Evolutionary conservation across 2,329 filamentous ascomycete species (phyloP).

Genomic region (Chaetomium globosum): DNA sequence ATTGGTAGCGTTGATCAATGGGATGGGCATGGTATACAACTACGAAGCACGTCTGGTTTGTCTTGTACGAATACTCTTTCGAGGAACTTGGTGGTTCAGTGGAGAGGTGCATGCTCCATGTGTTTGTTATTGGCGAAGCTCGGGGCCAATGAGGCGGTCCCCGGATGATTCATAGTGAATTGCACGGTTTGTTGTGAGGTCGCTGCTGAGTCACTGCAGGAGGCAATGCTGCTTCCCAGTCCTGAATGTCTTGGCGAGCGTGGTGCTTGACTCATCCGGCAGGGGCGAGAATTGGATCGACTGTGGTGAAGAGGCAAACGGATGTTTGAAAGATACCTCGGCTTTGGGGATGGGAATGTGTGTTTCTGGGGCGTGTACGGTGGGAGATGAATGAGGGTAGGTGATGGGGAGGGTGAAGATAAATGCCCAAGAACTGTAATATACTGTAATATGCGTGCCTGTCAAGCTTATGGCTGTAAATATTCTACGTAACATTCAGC

Average conservation of each 20-base stretch:
- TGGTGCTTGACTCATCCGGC: conserved; percentile 17
- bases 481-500: neutral
- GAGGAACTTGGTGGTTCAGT: neutral
- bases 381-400: neutral
- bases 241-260: neutral
- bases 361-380: neutral
- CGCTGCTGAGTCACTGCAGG: conserved; percentile 16
- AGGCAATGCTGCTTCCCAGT: neutral
- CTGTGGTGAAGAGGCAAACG: neutral
- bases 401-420: neutral
- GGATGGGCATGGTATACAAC: neutral
- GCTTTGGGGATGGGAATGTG: neutral
- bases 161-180: conserved; percentile 35
- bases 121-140: no score
- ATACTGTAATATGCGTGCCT: neutral
- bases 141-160: conserved; percentile 16
- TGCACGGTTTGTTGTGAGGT: conserved; percentile 11
- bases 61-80: neutral
- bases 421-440: neutral
- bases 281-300: neutral
- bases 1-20: neutral
- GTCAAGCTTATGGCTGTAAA: neutral
- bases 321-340: neutral
- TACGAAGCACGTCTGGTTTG: neutral
- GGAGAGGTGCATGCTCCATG: neutral